Evolutionary conservation across 495 filamentous ascomycete genomes (phyloP), one percentile per base, ranked within the genome.

Genomic region (Patellaria atrata): DNA sequence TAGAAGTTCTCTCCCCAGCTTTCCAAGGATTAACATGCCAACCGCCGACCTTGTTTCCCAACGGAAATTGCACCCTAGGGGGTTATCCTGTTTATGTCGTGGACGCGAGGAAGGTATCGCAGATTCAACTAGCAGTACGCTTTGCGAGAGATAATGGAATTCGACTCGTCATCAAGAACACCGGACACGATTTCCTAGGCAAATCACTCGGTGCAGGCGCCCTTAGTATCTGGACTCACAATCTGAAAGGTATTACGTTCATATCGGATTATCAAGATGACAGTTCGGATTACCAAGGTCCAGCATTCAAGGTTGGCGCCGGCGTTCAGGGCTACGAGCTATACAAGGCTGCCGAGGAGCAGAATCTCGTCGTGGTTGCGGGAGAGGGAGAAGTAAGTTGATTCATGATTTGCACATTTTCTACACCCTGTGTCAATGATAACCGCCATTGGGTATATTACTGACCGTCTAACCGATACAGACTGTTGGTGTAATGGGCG

Each of bases 91-190:
- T 53, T 13, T 77, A 76, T 37, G 65, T 68, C 1, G 67, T 79
- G 23, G 73, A 73, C 25, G 73, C 63, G 1, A 65, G 54, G 25
- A 68, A 45, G 3, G 64, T 65, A 11, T 58, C 58, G 30, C 63
- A 82, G 35, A 53, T 79, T 20, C 65, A 70, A 37, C 56, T 63
- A 6, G 67, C 69, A 0, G 62, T 80, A 12, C 70, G 70, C 47
- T 79, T 77, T 56, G 75, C 75, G 2, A 59, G 65, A 27, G 66
- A 76, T 14, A 57, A 58, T 14, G 65, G 67, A 15, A 38, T 80
- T 0, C 58, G 75, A 24, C 53, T 82, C 2, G 57, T 73, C 0
- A 61, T 80, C 33, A 78, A 77, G 61, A 81, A 79, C 42, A 84
- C 77, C 2, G 77, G 79, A 18, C 77, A 79, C 22, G 43, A 45